Evolutionary conservation across 2,329 filamentous ascomycete genomes (phyloP).

Genomic region (Colletotrichum salicis): DNA sequence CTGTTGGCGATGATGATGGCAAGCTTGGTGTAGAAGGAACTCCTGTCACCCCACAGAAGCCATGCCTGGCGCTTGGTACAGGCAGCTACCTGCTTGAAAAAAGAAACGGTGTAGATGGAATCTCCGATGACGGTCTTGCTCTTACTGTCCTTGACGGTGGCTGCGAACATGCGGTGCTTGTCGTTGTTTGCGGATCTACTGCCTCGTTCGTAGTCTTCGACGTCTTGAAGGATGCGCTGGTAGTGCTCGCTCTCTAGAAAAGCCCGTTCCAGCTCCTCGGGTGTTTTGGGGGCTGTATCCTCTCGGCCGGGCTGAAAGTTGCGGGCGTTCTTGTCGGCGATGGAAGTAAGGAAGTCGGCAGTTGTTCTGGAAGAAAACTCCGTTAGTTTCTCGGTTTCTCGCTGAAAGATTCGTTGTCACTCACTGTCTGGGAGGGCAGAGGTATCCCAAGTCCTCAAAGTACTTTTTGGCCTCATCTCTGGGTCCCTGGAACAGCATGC

Average conservation of each 20-base stretch:
- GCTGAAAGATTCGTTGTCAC: conserved; percentile 38
- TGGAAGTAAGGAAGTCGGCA: conserved; percentile 75
- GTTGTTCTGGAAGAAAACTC: conserved; percentile 56
- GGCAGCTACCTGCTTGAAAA: conserved; percentile 75
- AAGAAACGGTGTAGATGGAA: conserved; percentile 81
- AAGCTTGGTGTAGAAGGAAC: conserved; percentile 80
- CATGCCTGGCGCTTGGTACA: conserved; percentile 80
- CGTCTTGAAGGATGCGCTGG: conserved; percentile 65
- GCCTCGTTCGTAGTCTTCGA: conserved; percentile 52
- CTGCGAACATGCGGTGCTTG: conserved; percentile 31
- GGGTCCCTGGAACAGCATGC: conserved; percentile 81
- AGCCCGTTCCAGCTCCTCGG: conserved; percentile 68
- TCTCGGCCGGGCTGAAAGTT: conserved; percentile 70
- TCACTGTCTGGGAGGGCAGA: conserved; percentile 61
- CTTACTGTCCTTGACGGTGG: conserved; percentile 57
- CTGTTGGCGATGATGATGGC: conserved; percentile 80
- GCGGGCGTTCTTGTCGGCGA: conserved; percentile 74
- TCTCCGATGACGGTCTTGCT: conserved; percentile 75
- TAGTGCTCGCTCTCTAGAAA: conserved; percentile 69
- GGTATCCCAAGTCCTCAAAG: conserved; percentile 80
- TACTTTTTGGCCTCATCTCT: conserved; percentile 74
- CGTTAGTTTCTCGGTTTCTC: conserved; percentile 65
- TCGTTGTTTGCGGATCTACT: conserved; percentile 51
- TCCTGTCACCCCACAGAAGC: conserved; percentile 80
- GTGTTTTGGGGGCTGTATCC: conserved; percentile 68